Percentiles rank a stretch among this genome's conserved stretches.
phyloP scores from a whole-genome alignment of 2,329 filamentous ascomycete genomes.

The Seiridium cupressi region DNA sequence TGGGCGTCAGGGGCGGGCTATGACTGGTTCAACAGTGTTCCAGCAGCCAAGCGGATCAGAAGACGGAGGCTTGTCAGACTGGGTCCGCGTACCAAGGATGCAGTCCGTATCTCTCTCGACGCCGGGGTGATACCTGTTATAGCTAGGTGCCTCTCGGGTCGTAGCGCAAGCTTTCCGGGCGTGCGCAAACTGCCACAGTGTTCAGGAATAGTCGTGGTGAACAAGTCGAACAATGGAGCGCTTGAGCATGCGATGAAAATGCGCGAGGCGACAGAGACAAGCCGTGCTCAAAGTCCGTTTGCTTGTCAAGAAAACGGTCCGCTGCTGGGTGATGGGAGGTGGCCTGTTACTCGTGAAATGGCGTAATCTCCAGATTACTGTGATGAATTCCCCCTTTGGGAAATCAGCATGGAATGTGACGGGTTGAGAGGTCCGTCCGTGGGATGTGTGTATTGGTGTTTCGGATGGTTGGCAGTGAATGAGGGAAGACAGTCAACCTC shows the following conservation, averaged over 20 bases:
- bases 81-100: neutral
- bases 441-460: neutral
- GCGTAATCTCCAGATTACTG: conserved; percentile 3
- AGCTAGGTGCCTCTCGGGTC: too few species aligned
- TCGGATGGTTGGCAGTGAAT: neutral
- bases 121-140: too few species aligned
- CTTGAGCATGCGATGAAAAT: too few species aligned
- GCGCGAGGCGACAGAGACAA: neutral
- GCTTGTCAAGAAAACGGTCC: neutral
- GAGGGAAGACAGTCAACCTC: neutral
- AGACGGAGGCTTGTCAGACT: neutral
- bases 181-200: neutral
- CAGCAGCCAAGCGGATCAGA: conserved; percentile 1
- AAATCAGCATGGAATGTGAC: neutral
- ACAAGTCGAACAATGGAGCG: too few species aligned
- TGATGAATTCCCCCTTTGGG: conserved; percentile 1
- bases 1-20: neutral
- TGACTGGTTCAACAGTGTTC: neutral
- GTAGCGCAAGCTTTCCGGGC: too few species aligned
- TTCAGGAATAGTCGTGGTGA: neutral
- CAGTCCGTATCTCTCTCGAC: neutral
- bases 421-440: neutral
- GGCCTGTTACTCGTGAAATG: neutral
- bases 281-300: neutral
- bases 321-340: neutral